Evolutionary conservation across 1,284 basidiomycete species (phyloP).

Genomic region (Somion occarium): DNA sequence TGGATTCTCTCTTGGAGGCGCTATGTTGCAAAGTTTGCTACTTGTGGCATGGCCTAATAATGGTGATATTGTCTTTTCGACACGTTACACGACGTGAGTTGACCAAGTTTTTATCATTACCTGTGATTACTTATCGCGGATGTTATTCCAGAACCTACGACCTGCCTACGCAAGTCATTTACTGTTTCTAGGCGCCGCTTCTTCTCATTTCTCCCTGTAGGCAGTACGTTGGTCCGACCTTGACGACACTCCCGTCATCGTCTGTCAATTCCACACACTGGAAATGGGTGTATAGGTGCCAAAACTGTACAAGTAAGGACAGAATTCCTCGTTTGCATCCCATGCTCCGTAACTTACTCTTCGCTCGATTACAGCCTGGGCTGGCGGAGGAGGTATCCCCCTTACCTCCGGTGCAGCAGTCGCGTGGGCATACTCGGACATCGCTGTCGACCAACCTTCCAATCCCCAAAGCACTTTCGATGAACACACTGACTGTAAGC

Average conservation of each 20-base stretch:
- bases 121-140: too few species aligned
- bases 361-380: slow-evolving; percentile 17
- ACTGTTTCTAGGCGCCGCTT: not conserved
- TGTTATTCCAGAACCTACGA: not conserved
- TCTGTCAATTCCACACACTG: slow-evolving; percentile 30
- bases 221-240: slow-evolving; percentile 22
- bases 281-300: slow-evolving; percentile 32
- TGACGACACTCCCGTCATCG: slow-evolving; percentile 27
- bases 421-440: slow-evolving; percentile 47
- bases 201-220: slow-evolving; percentile 10
- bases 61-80: slow-evolving; percentile 44
- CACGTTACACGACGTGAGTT: slow-evolving; percentile 47
- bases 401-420: slow-evolving; percentile 37
- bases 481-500: slow-evolving; percentile 43
- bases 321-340: not conserved
- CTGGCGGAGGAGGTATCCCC: slow-evolving; percentile 33
- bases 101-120: too few species aligned
- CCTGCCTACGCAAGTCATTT: not conserved
- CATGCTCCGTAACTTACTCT: not conserved
- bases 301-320: slow-evolving; percentile 31
- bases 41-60: slow-evolving; percentile 57
- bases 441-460: slow-evolving; percentile 32
- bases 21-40: slow-evolving; percentile 51
- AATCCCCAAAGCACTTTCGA: slow-evolving; percentile 34
- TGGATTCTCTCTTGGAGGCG: slow-evolving; percentile 45